Base-by-base conservation (phyloP, 2,329 filamentous ascomycete genomes). In the Basipetospora chlamydospora region DNA sequence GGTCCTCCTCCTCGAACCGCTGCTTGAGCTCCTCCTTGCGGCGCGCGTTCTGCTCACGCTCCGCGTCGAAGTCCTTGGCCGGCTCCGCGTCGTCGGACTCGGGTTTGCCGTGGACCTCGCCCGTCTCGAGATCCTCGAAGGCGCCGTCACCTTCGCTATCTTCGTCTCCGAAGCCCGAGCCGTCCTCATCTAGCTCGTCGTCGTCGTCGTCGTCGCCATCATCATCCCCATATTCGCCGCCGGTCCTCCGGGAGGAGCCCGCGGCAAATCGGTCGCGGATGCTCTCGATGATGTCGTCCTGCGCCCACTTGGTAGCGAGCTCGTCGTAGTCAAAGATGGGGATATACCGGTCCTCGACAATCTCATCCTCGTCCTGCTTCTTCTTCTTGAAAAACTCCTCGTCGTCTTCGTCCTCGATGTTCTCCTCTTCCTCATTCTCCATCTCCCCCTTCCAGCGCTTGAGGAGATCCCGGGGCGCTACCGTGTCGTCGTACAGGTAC, bases 1-100 rank as follows among this genome's bases (percentile, higher is more conserved):
- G 73, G 52, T 98, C 90, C 64, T 98, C 90, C 56, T 96, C 87
- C 51, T 98, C 90, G 51, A 98, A 98, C 2, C 92, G 77, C 36
- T 92, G 66, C 53, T 85, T 92, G 37, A 98, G 72, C 55, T 98
- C 90, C 58, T 95, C 90, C 57, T 98, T 98, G 44, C 83, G 72
- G 45, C 77, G 75, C 2, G 90, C 90, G 49, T 98, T 98, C 56
- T 75, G 81, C 47, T 85, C 84, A 46, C 90, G 80, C 59, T 98
- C 90, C 3, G 77, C 81, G 43, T 88, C 85, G n/a, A 96, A 66
- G 33, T 58, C 63, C n/a, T 63, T 58, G 10, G 56, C 57, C 2
- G 57, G 60, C 7, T 61, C 59, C 8, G 61, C 60, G 7, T 64
- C 52, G 2, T 54, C 44, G 26, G 20, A n/a, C 8, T 15, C 10